phyloP scores from a whole-genome alignment of 495 filamentous ascomycete species.

The Hypomontagnella monticulosa region DNA sequence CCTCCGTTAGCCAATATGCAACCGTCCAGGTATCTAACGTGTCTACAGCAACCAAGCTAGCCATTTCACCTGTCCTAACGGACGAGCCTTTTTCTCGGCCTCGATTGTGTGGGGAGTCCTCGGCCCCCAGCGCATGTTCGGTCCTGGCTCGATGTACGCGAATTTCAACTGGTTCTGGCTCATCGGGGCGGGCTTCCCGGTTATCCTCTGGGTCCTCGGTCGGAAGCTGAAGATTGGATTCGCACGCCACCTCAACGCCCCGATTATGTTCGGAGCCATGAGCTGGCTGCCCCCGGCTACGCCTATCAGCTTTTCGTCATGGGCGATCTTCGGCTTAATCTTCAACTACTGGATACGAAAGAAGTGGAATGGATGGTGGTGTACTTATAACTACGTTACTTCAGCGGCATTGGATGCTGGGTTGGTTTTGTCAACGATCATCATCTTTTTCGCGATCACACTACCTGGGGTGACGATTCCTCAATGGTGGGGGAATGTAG shows the following conservation, averaged over 20 bases:
- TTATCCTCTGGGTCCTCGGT: slow-evolving; percentile 62
- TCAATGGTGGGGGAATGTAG: slow-evolving; percentile 62
- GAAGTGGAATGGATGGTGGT: slow-evolving; percentile 66
- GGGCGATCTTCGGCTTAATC: slow-evolving; percentile 65
- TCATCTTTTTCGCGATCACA: slow-evolving; percentile 60
- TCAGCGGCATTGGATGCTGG: slow-evolving; percentile 64
- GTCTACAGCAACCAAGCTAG: slow-evolving; percentile 50
- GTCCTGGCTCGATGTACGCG: slow-evolving; percentile 65
- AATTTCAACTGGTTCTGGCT: slow-evolving; percentile 69
- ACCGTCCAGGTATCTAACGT: slow-evolving; percentile 8
- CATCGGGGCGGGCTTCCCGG: slow-evolving; percentile 59
- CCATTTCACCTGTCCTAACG: slow-evolving; percentile 69
- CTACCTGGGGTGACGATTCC: slow-evolving; percentile 51
- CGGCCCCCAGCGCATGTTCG: slow-evolving; percentile 66
- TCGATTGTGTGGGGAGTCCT: slow-evolving; percentile 68
- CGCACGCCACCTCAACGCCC: slow-evolving; percentile 62
- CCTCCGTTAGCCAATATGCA: background rate
- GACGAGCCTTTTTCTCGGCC: slow-evolving; percentile 66
- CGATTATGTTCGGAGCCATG: slow-evolving; percentile 69
- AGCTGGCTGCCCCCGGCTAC: slow-evolving; percentile 66
- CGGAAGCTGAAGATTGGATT: slow-evolving; percentile 57
- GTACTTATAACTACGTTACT: slow-evolving; percentile 70
- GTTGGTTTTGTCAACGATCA: slow-evolving; percentile 54
- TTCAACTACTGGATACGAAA: slow-evolving; percentile 66
- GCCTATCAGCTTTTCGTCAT: slow-evolving; percentile 67